Conservation (phyloP, 2,329 filamentous ascomycete genomes). For the Colletotrichum sp. region DNA sequence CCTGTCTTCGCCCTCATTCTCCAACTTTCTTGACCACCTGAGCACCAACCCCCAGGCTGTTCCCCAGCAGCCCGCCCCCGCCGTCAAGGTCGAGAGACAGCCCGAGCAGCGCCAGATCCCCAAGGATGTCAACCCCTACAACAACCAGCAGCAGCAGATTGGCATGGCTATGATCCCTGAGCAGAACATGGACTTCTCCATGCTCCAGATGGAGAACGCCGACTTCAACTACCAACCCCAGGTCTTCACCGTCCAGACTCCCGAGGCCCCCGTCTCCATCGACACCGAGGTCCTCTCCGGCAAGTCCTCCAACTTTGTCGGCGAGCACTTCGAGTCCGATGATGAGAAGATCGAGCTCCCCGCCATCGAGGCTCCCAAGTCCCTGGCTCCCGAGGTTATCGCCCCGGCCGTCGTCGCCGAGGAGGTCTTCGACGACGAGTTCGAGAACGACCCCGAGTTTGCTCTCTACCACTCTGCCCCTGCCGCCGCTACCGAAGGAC, state of each 20-base stretch:
- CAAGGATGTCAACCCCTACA: slow-evolving; percentile 72
- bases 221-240: slow-evolving; percentile 69
- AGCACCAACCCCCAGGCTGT: slow-evolving; percentile 61
- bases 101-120: slow-evolving; percentile 45
- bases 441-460: slow-evolving; percentile 68
- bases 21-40: slow-evolving; percentile 76
- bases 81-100: slow-evolving; percentile 34
- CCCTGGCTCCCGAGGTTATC: slow-evolving; percentile 32
- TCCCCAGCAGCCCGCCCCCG: slow-evolving; percentile 36
- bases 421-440: slow-evolving; percentile 54
- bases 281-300: slow-evolving; percentile 70
- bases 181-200: slow-evolving; percentile 75
- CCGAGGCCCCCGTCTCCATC: slow-evolving; percentile 66
- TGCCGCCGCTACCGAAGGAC: slow-evolving; percentile 26
- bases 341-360: slow-evolving; percentile 64
- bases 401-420: slow-evolving; percentile 27
- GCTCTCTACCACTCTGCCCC: slow-evolving; percentile 61
- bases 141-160: slow-evolving; percentile 68
- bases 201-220: slow-evolving; percentile 65
- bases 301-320: slow-evolving; percentile 66
- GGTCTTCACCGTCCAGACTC: slow-evolving; percentile 78
- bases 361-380: slow-evolving; percentile 54
- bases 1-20: slow-evolving; percentile 81
- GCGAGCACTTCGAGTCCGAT: slow-evolving; percentile 46
- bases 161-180: slow-evolving; percentile 87